phyloP scores from a whole-genome alignment of 2,329 filamentous ascomycete genomes.

The Tolypocladium tundrense region DNA sequence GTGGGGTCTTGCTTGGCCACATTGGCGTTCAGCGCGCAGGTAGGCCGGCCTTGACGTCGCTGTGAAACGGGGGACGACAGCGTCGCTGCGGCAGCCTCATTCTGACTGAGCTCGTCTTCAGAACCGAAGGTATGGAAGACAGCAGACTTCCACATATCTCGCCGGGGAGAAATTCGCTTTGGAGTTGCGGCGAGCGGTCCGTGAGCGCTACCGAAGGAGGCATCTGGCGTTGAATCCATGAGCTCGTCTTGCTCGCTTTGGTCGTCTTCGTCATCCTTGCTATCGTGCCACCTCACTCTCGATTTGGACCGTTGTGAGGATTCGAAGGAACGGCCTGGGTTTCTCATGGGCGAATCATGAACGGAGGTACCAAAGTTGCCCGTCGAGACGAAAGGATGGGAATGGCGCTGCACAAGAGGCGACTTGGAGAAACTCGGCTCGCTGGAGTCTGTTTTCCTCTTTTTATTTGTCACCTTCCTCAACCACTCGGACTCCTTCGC shows the following conservation, averaged over 20 bases:
- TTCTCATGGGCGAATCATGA: background rate
- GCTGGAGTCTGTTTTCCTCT: conserved; percentile 9
- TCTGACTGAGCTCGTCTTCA: conserved; percentile 7
- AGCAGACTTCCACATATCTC: conserved; percentile 2
- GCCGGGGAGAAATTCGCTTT: conserved; percentile 7
- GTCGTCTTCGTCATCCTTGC: background rate
- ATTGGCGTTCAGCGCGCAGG: background rate
- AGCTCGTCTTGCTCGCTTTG: conserved; percentile 9
- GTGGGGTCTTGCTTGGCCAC: background rate
- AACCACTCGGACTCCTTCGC: conserved; percentile 20
- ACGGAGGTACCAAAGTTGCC: background rate
- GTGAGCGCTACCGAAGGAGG: conserved; percentile 2
- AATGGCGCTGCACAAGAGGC: background rate
- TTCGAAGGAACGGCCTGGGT: background rate
- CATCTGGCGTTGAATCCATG: background rate
- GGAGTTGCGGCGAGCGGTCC: conserved; percentile 1
- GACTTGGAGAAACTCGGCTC: background rate
- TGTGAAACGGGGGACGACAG: conserved; percentile 18
- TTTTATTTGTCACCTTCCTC: conserved; percentile 19
- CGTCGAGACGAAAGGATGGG: background rate
- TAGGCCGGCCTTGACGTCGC: conserved; percentile 1
- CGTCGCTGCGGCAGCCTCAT: conserved; percentile 10
- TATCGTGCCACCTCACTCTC: background rate
- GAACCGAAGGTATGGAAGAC: conserved; percentile 1
- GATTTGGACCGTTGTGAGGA: background rate